phyloP scores from a whole-genome alignment of 2,329 filamentous ascomycete genomes.

The Diaporthe humulicola region DNA sequence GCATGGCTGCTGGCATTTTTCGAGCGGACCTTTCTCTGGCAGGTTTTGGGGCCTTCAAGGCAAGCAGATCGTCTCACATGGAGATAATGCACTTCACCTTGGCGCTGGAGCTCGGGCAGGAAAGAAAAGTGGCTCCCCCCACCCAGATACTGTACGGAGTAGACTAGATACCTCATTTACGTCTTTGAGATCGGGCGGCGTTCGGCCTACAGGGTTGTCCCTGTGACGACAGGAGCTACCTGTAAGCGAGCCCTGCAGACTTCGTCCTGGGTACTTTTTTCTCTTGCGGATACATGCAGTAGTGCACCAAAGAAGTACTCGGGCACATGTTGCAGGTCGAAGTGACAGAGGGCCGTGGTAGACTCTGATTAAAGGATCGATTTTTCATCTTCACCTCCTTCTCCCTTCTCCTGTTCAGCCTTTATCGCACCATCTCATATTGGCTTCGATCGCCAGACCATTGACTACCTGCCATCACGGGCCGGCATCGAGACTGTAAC shows the following conservation, averaged over 20 bases:
- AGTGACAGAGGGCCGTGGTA: background rate
- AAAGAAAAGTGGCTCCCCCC: slow-evolving; percentile 18
- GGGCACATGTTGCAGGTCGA: background rate
- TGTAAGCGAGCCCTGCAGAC: background rate
- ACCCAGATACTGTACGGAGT: background rate
- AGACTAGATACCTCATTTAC: too few species aligned
- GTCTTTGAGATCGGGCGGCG: background rate
- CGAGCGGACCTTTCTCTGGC: background rate
- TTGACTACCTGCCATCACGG: too few species aligned
- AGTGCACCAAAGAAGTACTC: background rate
- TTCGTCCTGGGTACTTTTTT: background rate
- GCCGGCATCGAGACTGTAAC: background rate
- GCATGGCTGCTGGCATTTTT: slow-evolving; percentile 8
- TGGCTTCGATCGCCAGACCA: background rate
- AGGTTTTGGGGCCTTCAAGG: background rate
- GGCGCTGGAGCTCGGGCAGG: background rate
- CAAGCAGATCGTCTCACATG: slow-evolving; percentile 12
- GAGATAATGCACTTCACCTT: background rate
- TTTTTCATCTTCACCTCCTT: background rate
- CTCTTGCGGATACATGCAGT: too few species aligned
- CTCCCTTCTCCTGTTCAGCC: background rate
- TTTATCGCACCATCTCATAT: background rate
- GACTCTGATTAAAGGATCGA: background rate
- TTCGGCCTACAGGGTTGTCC: background rate
- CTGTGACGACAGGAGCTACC: background rate